phyloP scores from a whole-genome alignment of 2,329 filamentous ascomycete species.

The Thielaviopsis populi region DNA sequence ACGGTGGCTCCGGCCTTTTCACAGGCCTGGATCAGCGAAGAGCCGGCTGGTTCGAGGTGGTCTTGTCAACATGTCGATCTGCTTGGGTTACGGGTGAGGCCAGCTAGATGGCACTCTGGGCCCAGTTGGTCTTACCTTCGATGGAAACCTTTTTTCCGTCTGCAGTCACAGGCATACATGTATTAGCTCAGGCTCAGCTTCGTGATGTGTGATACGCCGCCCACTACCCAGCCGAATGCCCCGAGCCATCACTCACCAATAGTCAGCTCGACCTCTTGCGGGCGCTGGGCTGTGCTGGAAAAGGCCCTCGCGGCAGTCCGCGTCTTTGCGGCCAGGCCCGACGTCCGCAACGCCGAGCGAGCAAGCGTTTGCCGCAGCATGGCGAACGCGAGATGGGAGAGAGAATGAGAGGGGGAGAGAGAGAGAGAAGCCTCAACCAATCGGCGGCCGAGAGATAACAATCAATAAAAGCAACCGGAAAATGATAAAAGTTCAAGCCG shows the following conservation, averaged over 20 bases:
- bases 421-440: no score
- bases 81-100: not conserved
- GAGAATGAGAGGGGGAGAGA: not conserved
- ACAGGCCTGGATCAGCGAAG: conserved; percentile 95
- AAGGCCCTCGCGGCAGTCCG: conserved; percentile 56
- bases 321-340: conserved; percentile 36
- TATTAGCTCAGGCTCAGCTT: conserved; percentile 22
- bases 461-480: not conserved
- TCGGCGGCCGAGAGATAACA: not conserved
- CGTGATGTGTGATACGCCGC: conserved; percentile 22
- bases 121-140: conserved; percentile 51
- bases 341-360: conserved; percentile 52
- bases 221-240: no score
- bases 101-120: conserved; percentile 17
- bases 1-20: conserved; percentile 89
- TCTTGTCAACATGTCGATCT: conserved; percentile 16
- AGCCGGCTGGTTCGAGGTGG: conserved; percentile 52
- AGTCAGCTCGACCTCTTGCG: conserved; percentile 91
- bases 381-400: conserved; percentile 24
- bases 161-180: conserved; percentile 24
- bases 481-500: not conserved
- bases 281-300: conserved; percentile 60
- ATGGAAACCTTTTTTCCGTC: conserved; percentile 98
- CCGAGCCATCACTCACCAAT: conserved; percentile 45
- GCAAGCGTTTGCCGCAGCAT: conserved; percentile 55